Conservation (phyloP, 1,139 yeast genomes). For the Candida neerlandica region DNA sequence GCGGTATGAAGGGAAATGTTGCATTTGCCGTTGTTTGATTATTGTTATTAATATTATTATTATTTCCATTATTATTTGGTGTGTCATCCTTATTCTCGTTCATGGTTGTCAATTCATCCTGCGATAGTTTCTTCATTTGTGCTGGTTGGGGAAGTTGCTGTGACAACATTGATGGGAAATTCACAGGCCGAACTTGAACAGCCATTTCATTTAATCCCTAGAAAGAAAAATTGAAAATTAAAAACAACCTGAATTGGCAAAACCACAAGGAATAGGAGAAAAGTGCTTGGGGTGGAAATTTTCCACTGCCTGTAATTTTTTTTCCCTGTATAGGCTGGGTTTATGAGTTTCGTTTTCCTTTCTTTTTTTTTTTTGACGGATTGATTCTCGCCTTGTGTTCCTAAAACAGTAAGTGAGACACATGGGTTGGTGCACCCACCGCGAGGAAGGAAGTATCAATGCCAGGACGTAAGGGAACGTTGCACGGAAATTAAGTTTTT, state of each 20-base stretch:
- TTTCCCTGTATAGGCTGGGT: background rate
- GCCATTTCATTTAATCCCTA: slow-evolving; percentile 1
- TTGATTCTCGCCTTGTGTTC: too few species aligned
- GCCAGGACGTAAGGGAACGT: too few species aligned
- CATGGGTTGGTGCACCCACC: too few species aligned
- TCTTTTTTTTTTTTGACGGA: background rate
- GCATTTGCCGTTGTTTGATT: background rate
- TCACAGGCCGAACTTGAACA: background rate
- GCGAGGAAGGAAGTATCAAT: too few species aligned
- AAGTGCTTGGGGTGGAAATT: background rate
- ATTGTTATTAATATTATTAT: background rate
- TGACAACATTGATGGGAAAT: background rate
- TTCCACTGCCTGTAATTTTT: background rate
- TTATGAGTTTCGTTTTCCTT: background rate
- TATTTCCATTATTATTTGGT: background rate
- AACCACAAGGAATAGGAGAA: background rate
- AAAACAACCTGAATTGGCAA: background rate
- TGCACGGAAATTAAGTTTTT: too few species aligned
- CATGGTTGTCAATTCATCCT: slow-evolving; percentile 1
- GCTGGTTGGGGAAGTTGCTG: background rate
- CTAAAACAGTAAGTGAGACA: too few species aligned
- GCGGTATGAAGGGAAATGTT: background rate
- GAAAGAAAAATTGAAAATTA: too few species aligned
- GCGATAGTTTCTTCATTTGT: background rate
- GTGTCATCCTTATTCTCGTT: background rate